These are phyloP conservation scores for Fusarium liriodendri DNA, from an alignment of 2,329 filamentous ascomycete genomes.

Conservation along the genomic window DNA sequence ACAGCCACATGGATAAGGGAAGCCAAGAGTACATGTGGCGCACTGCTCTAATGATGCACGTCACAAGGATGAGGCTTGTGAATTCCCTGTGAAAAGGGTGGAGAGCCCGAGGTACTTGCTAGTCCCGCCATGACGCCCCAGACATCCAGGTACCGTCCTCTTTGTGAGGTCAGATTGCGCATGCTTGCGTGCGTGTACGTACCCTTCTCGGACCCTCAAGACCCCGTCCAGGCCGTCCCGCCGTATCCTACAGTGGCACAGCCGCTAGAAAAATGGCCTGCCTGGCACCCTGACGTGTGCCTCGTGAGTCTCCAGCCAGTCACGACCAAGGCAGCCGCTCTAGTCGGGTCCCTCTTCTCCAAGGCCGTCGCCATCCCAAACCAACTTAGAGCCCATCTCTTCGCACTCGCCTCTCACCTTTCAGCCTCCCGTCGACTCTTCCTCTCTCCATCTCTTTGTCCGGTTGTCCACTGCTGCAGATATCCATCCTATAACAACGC, in stretches of 20 bases:
- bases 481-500: constrained; percentile 14
- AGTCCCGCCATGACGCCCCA: not conserved
- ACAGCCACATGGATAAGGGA: constrained; percentile 40
- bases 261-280: constrained; percentile 36
- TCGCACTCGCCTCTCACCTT: constrained; percentile 36
- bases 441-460: constrained; percentile 23
- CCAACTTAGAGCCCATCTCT: constrained; percentile 38
- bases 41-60: constrained; percentile 19
- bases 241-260: constrained; percentile 31
- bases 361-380: constrained; percentile 31
- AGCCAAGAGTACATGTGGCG: constrained; percentile 24
- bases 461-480: constrained; percentile 2
- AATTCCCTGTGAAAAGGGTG: not conserved
- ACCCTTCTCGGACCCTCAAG: constrained; percentile 16
- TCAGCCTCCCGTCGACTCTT: constrained; percentile 34
- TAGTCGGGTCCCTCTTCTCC: constrained; percentile 17
- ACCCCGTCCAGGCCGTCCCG: constrained; percentile 2
- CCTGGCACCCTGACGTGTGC: constrained; percentile 37
- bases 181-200: constrained; percentile 7
- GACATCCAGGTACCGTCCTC: not conserved
- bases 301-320: constrained; percentile 37
- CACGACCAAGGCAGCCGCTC: constrained; percentile 38
- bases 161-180: constrained; percentile 2
- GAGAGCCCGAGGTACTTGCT: constrained; percentile 2
- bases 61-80: constrained; percentile 32